Evolutionary conservation across 2,329 filamentous ascomycete species (phyloP).

Genomic region (Microsporum audouinii): DNA sequence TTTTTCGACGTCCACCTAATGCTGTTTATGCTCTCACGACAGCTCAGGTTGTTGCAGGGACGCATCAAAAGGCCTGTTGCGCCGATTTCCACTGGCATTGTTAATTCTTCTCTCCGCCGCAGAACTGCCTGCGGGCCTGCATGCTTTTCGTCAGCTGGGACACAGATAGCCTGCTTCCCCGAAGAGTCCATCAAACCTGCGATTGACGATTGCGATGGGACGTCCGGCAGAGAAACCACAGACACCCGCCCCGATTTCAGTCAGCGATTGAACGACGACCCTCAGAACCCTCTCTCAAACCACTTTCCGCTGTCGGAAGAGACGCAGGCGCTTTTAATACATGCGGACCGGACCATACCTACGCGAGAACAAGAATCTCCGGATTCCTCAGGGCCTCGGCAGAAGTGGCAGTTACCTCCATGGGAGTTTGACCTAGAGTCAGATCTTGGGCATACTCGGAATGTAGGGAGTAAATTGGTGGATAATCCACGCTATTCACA

Average conservation of each 20-base stretch:
- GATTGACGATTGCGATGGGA: background rate
- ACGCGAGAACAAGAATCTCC: background rate
- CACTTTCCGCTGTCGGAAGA: background rate
- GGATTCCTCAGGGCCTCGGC: background rate
- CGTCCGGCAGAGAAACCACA: background rate
- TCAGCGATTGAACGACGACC: background rate
- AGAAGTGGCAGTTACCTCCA: constrained; percentile 14
- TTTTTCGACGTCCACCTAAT: background rate
- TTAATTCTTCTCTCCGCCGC: background rate
- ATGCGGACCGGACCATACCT: background rate
- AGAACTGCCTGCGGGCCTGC: background rate
- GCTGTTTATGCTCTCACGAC: constrained; percentile 1
- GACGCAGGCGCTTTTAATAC: background rate
- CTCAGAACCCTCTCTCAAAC: background rate
- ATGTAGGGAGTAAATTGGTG: constrained; percentile 29
- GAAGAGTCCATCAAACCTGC: background rate
- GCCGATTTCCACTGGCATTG: background rate
- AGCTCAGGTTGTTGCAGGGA: background rate
- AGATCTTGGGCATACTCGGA: constrained; percentile 27
- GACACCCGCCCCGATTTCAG: background rate
- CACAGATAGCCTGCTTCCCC: background rate
- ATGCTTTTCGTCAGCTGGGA: background rate
- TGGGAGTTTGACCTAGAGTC: constrained; percentile 33
- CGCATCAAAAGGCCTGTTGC: background rate
- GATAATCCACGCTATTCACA: constrained; percentile 23